Evolutionary conservation across 1,139 yeast genomes (phyloP).

Genomic region (Petasospora rhodanensis): DNA sequence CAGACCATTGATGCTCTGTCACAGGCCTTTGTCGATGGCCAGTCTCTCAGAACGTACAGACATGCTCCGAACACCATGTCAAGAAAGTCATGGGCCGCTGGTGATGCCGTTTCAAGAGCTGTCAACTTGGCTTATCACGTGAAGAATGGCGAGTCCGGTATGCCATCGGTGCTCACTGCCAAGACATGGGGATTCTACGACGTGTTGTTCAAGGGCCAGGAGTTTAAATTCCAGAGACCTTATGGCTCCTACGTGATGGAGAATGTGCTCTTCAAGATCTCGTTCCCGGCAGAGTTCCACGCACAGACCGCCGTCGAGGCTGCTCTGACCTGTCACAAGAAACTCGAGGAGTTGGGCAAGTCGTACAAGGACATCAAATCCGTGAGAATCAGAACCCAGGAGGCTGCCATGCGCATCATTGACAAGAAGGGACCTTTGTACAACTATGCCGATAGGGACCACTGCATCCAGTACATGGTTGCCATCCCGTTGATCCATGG

Average conservation of each 20-base stretch:
- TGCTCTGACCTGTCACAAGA: conserved; percentile 40
- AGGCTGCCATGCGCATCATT: conserved; percentile 55
- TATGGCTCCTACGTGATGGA: conserved; percentile 62
- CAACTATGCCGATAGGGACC: conserved; percentile 61
- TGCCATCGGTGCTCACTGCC: conserved; percentile 54
- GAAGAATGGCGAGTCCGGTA: conserved; percentile 49
- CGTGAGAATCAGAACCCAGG: conserved; percentile 50
- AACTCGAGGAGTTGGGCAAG: conserved; percentile 37
- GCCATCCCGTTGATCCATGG: conserved; percentile 54
- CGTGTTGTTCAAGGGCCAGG: conserved; percentile 48
- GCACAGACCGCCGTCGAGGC: conserved; percentile 65
- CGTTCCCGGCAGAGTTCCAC: conserved; percentile 64
- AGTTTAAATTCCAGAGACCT: conserved; percentile 47
- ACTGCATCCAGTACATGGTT: conserved; percentile 58
- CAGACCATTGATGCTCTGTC: conserved; percentile 54
- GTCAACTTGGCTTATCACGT: conserved; percentile 51
- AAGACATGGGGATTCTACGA: conserved; percentile 60
- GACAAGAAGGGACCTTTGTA: conserved; percentile 54
- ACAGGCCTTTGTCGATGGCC: conserved; percentile 59
- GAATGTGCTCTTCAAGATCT: conserved; percentile 53
- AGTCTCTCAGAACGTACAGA: conserved; percentile 52
- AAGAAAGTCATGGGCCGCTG: conserved; percentile 65
- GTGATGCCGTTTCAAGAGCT: conserved; percentile 58
- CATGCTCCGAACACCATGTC: conserved; percentile 62
- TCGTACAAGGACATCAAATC: conserved; percentile 44